phyloP scores from a whole-genome alignment of 345 rosid species.

The Schrenkiella parvula region DNA sequence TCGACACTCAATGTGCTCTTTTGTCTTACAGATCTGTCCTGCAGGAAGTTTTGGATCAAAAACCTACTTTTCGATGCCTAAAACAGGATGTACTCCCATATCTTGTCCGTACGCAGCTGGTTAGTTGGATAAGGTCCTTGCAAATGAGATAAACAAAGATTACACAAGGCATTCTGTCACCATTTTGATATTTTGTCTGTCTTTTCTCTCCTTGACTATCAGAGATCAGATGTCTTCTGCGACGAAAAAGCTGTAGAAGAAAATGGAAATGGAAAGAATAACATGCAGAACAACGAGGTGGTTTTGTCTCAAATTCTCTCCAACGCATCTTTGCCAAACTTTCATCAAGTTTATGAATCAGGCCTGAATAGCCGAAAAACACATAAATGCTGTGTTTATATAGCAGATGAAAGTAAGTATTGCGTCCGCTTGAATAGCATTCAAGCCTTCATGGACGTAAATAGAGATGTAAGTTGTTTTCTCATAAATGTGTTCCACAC shows the following conservation, averaged over 20 bases:
- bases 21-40: constrained; percentile 57
- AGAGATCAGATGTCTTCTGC: constrained; percentile 62
- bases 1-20: constrained; percentile 9
- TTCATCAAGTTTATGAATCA: constrained; percentile 54
- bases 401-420: constrained; percentile 69
- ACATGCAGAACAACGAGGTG: constrained; percentile 49
- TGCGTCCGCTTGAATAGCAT: constrained; percentile 79
- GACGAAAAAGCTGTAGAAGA: constrained; percentile 59
- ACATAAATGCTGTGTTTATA: constrained; percentile 90
- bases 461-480: constrained; percentile 73
- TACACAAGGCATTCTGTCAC: background rate
- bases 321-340: constrained; percentile 70
- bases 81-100: constrained; percentile 84
- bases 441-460: constrained; percentile 88
- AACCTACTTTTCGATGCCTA: constrained; percentile 71
- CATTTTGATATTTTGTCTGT: constrained; percentile 15
- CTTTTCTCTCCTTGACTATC: constrained; percentile 9
- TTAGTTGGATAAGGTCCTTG: constrained; percentile 42
- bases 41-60: constrained; percentile 65
- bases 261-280: constrained; percentile 60
- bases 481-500: background rate
- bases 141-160: background rate
- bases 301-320: constrained; percentile 58
- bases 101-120: constrained; percentile 94
- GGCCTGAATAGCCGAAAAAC: constrained; percentile 46